Conservation (phyloP, 2,329 filamentous ascomycete genomes). For the Nectriaceae sp. region DNA sequence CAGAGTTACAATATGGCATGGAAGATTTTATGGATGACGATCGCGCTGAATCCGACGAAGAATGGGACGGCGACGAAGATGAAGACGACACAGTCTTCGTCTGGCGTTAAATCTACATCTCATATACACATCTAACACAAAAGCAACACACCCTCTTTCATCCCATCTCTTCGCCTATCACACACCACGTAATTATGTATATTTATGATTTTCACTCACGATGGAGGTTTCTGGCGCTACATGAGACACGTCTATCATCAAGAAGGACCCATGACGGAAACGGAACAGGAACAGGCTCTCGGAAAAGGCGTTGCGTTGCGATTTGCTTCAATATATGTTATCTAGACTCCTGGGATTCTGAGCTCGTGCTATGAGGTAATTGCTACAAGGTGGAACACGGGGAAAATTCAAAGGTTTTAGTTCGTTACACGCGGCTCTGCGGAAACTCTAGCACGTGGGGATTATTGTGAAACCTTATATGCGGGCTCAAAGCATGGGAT, state of each 20-base stretch:
- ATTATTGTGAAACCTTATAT: too few relatives aligned
- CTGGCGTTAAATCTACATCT: conserved; percentile 19
- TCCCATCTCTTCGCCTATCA: background rate
- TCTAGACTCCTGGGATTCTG: conserved; percentile 1
- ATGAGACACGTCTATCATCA: background rate
- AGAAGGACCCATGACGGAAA: background rate
- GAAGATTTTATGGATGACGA: conserved; percentile 68
- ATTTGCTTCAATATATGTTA: background rate
- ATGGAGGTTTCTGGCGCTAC: background rate
- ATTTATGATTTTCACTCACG: background rate
- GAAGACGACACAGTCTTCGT: conserved; percentile 44
- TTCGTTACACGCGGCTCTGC: too few relatives aligned
- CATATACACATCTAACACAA: background rate
- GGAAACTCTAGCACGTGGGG: too few relatives aligned
- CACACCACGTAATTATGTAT: background rate
- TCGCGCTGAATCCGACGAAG: conserved; percentile 57
- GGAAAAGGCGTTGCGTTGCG: background rate
- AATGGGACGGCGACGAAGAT: conserved; percentile 60
- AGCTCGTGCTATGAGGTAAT: background rate
- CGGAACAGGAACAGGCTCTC: conserved; percentile 1
- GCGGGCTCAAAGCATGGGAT: too few relatives aligned
- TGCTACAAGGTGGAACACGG: conserved; percentile 4
- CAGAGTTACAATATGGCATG: conserved; percentile 68
- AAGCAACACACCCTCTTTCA: background rate
- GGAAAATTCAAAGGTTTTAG: conserved; percentile 25